These are phyloP conservation scores for Colletotrichum plurivorum DNA, from an alignment of 2,329 filamentous ascomycete genomes.

Conservation along the genomic window DNA sequence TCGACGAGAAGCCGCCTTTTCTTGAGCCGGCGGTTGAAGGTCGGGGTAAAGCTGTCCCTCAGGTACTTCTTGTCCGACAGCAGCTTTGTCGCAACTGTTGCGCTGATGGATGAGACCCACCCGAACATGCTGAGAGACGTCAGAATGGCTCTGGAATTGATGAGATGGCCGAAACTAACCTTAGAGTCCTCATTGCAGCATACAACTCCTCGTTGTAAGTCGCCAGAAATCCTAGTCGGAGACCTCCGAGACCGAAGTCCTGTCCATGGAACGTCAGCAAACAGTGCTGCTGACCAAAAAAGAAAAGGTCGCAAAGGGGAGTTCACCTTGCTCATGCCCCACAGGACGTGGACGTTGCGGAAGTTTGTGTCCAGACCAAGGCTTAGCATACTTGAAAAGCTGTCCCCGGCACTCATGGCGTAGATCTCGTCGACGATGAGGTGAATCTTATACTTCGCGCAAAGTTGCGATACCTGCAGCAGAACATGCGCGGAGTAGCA, in stretches of 20 bases:
- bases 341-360: conserved; percentile 27
- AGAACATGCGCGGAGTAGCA: conserved; percentile 27
- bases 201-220: conserved; percentile 20
- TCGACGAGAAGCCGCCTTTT: conserved; percentile 15
- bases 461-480: conserved; percentile 16
- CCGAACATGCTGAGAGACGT: conserved; percentile 4
- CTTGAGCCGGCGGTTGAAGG: conserved; percentile 11
- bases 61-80: conserved; percentile 29
- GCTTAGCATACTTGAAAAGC: conserved; percentile 25
- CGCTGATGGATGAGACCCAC: conserved; percentile 7
- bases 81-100: conserved; percentile 9
- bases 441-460: conserved; percentile 18
- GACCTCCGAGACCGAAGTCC: conserved; percentile 20
- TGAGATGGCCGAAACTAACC: background rate
- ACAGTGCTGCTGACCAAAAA: background rate
- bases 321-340: conserved; percentile 25
- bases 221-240: conserved; percentile 12
- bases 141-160: background rate
- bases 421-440: conserved; percentile 29
- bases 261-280: background rate
- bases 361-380: conserved; percentile 16
- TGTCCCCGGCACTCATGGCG: conserved; percentile 8
- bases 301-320: background rate
- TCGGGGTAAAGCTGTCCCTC: conserved; percentile 4
- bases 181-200: conserved; percentile 12